phyloP scores from a whole-genome alignment of 495 filamentous ascomycete species.

The Penicillium cosmopolitanum region DNA sequence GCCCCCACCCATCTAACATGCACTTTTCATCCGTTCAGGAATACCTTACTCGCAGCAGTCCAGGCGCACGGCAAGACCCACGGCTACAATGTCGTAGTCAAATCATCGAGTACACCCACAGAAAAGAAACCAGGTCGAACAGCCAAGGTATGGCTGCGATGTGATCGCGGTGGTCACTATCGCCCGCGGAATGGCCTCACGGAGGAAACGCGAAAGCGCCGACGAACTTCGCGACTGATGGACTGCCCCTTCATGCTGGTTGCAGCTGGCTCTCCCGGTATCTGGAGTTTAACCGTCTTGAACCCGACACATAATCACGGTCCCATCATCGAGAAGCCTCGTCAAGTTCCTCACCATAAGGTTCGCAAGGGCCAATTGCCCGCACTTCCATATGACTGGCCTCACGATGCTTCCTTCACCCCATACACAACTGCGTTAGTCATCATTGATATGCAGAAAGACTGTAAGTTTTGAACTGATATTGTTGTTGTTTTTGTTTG shows the following conservation, averaged over 20 bases:
- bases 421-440: conserved; percentile 65
- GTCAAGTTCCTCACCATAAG: conserved; percentile 46
- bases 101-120: conserved; percentile 51
- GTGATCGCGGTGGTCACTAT: conserved; percentile 56
- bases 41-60: conserved; percentile 45
- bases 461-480: conserved; percentile 50
- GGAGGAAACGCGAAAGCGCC: conserved; percentile 52
- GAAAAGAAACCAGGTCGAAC: conserved; percentile 54
- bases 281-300: conserved; percentile 50
- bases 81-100: conserved; percentile 53
- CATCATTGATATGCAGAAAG: conserved; percentile 75
- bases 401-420: conserved; percentile 60
- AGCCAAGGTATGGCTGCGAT: conserved; percentile 52
- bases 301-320: conserved; percentile 52
- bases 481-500: too few species aligned
- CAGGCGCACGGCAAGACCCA: conserved; percentile 50
- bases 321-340: conserved; percentile 45
- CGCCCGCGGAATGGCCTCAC: conserved; percentile 54
- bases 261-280: conserved; percentile 47
- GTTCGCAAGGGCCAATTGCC: conserved; percentile 52
- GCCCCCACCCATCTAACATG: conserved; percentile 4
- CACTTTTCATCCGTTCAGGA: conserved; percentile 22
- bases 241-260: conserved; percentile 55
- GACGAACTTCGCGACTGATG: conserved; percentile 50
- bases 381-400: conserved; percentile 63